phyloP scores from a whole-genome alignment of 1,284 basidiomycete species.

The Gymnopus androsaceus region DNA sequence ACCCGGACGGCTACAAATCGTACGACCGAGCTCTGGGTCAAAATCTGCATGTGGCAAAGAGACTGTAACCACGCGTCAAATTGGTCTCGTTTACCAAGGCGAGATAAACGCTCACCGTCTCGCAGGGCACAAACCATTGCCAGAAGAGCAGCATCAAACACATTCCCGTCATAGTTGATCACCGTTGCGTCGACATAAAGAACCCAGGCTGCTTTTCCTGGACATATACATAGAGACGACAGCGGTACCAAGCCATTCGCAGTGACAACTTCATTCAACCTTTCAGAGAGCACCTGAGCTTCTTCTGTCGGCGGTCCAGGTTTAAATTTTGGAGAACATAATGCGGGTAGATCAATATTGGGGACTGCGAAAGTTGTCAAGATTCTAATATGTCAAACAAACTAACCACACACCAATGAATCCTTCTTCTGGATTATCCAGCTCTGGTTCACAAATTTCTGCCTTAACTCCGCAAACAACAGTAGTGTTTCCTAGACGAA shows the following conservation, averaged over 20 bases:
- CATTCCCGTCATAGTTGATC: constrained; percentile 96
- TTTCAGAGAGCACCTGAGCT: constrained; percentile 84
- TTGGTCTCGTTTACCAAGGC: neutral
- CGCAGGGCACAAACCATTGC: constrained; percentile 86
- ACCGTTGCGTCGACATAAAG: constrained; percentile 93
- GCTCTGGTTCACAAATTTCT: constrained; percentile 88
- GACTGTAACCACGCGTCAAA: constrained; percentile 44
- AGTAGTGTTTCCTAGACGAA: constrained; percentile 88
- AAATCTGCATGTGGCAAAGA: constrained; percentile 74
- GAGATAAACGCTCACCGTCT: constrained; percentile 63
- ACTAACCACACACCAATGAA: constrained; percentile 67
- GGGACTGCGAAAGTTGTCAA: constrained; percentile 36
- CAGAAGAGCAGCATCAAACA: constrained; percentile 86
- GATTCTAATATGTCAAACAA: neutral
- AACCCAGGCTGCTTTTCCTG: constrained; percentile 84
- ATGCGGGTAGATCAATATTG: constrained; percentile 87
- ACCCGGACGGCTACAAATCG: constrained; percentile 64
- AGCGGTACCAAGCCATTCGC: constrained; percentile 70
- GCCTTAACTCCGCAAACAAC: constrained; percentile 93
- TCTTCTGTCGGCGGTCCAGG: constrained; percentile 92
- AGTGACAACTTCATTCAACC: constrained; percentile 75
- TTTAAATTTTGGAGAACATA: constrained; percentile 92
- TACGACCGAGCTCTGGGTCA: constrained; percentile 63
- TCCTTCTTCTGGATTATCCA: constrained; percentile 74
- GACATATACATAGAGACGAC: constrained; percentile 76